Evolutionary conservation across 208 protist genomes (phyloP).

Genomic region (Zelonia costaricensis): DNA sequence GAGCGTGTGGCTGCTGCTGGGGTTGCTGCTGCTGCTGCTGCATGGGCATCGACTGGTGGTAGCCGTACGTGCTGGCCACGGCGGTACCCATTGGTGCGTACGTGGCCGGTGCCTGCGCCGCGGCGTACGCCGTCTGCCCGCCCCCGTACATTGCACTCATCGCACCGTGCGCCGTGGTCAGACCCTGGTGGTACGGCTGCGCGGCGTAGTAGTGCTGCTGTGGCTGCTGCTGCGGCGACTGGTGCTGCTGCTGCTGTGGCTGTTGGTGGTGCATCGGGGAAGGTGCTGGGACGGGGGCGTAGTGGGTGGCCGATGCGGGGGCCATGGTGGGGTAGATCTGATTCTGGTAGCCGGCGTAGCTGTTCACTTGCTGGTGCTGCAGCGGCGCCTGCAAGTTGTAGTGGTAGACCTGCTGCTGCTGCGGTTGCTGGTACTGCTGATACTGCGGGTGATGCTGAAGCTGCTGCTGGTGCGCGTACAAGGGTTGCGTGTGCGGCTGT

Average conservation of each 20-base stretch:
- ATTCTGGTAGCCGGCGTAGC: background rate
- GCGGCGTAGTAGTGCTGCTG: constrained; percentile 7
- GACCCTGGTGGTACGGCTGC: background rate
- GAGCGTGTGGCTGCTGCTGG: constrained; percentile 5
- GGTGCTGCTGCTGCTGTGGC: constrained; percentile 8
- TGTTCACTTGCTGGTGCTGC: constrained; percentile 1
- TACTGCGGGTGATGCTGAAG: background rate
- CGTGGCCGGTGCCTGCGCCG: no score
- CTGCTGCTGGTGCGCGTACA: background rate
- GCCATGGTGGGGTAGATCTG: constrained; percentile 5
- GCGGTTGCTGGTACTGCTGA: background rate
- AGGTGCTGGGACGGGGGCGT: background rate
- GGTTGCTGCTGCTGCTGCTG: constrained; percentile 1
- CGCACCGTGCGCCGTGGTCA: background rate
- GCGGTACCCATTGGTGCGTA: background rate
- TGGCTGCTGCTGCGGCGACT: background rate
- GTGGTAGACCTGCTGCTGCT: background rate
- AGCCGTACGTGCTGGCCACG: background rate
- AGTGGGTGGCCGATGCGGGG: background rate
- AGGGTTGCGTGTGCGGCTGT: background rate
- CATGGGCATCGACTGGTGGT: background rate
- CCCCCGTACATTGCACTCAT: no score
- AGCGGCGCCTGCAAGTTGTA: background rate
- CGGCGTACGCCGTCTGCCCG: no score
- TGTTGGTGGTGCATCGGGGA: background rate